A percentile compares a stretch with the other conserved stretches of the same genome.
phyloP scores from a whole-genome alignment of 192 early-diverging fungal species.

The Physocladia obscura region DNA sequence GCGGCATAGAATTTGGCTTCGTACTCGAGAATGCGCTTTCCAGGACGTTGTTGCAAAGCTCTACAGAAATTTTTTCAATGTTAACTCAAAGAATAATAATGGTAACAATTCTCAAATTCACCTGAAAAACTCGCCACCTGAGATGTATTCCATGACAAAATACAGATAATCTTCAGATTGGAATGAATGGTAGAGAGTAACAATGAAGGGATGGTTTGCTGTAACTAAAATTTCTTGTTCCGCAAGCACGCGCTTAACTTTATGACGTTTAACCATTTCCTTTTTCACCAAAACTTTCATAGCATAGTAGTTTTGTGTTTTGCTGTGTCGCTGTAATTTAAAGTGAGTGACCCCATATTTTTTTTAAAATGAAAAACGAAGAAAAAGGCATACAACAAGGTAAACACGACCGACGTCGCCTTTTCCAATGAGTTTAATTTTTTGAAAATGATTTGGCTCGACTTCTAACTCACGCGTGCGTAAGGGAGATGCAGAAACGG shows the following conservation, averaged over 20 bases:
- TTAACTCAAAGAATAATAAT: constrained; percentile 10
- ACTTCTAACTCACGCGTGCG: constrained; percentile 83
- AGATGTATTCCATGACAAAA: constrained; percentile 88
- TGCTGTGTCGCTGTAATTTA: constrained; percentile 54
- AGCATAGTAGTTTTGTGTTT: constrained; percentile 78
- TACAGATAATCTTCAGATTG: constrained; percentile 84
- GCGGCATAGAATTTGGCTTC: constrained; percentile 97
- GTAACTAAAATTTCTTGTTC: constrained; percentile 92
- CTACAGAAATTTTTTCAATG: constrained; percentile 7
- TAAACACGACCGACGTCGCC: constrained; percentile 98
- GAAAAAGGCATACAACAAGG: constrained; percentile 68
- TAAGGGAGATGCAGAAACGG: constrained; percentile 72
- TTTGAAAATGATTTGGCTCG: constrained; percentile 81
- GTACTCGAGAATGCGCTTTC: constrained; percentile 84
- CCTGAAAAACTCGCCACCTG: constrained; percentile 87
- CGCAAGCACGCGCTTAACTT: constrained; percentile 94
- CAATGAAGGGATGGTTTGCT: constrained; percentile 86
- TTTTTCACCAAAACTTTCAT: constrained; percentile 96
- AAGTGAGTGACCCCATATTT: background rate
- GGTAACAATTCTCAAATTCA: constrained; percentile 8
- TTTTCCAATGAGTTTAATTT: constrained; percentile 89
- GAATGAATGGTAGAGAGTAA: constrained; percentile 87
- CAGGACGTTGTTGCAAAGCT: constrained; percentile 80
- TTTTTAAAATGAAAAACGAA: background rate
- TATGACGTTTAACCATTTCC: constrained; percentile 98